Evolutionary conservation across 2,329 filamentous ascomycete species (phyloP), one percentile per base, ranked within the genome.

Genomic region (Biscogniauxia marginata): DNA sequence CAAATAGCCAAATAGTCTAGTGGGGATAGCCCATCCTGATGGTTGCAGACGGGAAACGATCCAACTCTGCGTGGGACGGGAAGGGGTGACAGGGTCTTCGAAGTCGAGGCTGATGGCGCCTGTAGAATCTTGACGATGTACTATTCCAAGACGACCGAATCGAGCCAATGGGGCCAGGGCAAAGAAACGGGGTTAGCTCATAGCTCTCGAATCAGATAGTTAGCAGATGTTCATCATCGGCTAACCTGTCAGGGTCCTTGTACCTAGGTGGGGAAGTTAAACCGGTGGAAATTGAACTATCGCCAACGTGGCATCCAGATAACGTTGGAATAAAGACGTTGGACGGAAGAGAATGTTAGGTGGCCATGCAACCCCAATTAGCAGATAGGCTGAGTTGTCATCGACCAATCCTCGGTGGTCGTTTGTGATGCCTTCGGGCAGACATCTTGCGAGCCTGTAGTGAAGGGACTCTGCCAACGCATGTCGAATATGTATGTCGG

Each of bases 281-380:
- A 58, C 64, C 63, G 65, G 63, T 61, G 61, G 60, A 67, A 65
- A 63, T 65, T 62, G 60, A 64, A 65, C 60, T 56, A 63, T 61
- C 58, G 64, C 65, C 68, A 67, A 71, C 70, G 70, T 71, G 70
- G 70, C 70, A 71, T 65, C 63, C 66, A 64, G 62, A 63, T 61
- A 69, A 63, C 62, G 61, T 65, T 64, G 59, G 60, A 66, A 56
- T 54, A 61, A 62, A 61, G 55, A 63, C 64, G 62, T 64, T 65
- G 64, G 64, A 65, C 65, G 56, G 50, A 63, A 61, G 59, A 65
- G 58, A 60, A 61, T 63, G 66, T 57, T 60, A 63, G 65, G 62
- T 70, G 64, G 63, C 59, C 67, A 70, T 71, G 68, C 64, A 70
- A 71, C 67, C 68, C 65, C 65, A 69, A 68, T 65, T 60, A 64